A percentile compares a stretch with the other conserved stretches of the same genome.
Conservation (phyloP, 768 basidiomycete species). For the Plicaturopsis crispa region DNA sequence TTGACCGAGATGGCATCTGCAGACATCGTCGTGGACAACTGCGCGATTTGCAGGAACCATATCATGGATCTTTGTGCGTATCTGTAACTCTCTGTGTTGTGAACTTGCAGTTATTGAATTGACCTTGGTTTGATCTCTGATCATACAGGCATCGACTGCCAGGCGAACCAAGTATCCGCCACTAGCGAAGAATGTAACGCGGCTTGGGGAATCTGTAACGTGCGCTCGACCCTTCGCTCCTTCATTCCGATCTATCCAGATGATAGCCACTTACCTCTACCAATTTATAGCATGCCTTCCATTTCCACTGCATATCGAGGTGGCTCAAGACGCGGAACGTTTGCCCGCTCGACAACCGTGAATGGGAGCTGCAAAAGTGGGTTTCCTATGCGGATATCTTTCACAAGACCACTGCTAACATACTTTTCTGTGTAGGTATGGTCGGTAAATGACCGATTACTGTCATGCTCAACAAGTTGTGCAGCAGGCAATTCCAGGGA, state of each 20-base stretch:
- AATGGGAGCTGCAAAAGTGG: slow-evolving; percentile 96
- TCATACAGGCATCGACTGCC: slow-evolving; percentile 92
- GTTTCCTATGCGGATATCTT: slow-evolving; percentile 18
- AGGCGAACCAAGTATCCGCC: slow-evolving; percentile 96
- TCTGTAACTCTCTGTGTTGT: neutral
- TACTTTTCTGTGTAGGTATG: slow-evolving; percentile 23
- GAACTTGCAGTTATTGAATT: neutral
- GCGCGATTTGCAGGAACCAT: slow-evolving; percentile 98
- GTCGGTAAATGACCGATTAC: slow-evolving; percentile 20
- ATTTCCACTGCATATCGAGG: slow-evolving; percentile 98
- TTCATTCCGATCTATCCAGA: neutral
- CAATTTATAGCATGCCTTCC: slow-evolving; percentile 87
- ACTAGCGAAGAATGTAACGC: slow-evolving; percentile 96
- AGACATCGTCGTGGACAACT: slow-evolving; percentile 99
- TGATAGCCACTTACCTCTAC: neutral
- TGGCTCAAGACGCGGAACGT: slow-evolving; percentile 99
- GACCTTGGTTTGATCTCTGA: slow-evolving; percentile 1
- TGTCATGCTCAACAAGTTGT: no score
- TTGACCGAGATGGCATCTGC: slow-evolving; percentile 5
- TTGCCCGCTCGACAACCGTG: slow-evolving; percentile 90
- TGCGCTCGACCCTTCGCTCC: slow-evolving; percentile 25
- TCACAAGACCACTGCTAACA: slow-evolving; percentile 1
- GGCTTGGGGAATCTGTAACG: slow-evolving; percentile 99
- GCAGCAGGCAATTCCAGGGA: no score
- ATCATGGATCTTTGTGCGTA: slow-evolving; percentile 98